A percentile compares a stretch with the other conserved stretches of the same genome.
Conservation (phyloP, 768 basidiomycete species). For the Leccinum variicolor region DNA sequence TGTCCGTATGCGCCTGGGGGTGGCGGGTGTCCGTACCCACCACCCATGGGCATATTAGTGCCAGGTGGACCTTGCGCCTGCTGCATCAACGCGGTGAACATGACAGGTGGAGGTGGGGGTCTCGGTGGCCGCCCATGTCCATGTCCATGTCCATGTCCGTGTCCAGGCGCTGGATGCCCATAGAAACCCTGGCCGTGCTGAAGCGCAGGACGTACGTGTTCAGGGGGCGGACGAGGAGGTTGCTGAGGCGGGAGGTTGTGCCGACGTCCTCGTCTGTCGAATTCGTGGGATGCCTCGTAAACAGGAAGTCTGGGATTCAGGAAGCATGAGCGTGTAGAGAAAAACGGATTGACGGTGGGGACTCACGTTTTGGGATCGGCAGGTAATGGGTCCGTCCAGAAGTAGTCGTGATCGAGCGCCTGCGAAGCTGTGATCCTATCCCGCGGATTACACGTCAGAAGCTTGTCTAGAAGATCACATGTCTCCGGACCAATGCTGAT, state of each 20-base stretch:
- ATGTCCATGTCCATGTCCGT: constrained; percentile 26
- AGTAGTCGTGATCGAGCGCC: constrained; percentile 91
- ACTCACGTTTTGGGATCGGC: constrained; percentile 79
- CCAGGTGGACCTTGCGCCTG: constrained; percentile 14
- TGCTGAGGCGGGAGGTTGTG: constrained; percentile 31
- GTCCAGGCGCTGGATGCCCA: constrained; percentile 32
- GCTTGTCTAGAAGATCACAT: constrained; percentile 75
- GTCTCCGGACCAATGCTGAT: constrained; percentile 69
- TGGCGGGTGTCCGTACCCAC: constrained; percentile 12
- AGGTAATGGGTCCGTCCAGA: constrained; percentile 88
- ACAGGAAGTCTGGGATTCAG: constrained; percentile 51
- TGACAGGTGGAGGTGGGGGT: constrained; percentile 14
- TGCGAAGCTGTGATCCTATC: constrained; percentile 80
- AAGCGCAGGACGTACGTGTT: constrained; percentile 33
- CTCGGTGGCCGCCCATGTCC: constrained; percentile 32
- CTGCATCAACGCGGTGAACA: constrained; percentile 32
- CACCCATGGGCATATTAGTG: constrained; percentile 1
- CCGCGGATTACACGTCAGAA: constrained; percentile 80
- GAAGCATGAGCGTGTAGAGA: not conserved
- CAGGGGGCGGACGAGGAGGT: constrained; percentile 26
- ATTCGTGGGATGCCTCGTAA: constrained; percentile 83
- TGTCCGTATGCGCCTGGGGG: constrained; percentile 14
- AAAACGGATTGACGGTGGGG: not conserved
- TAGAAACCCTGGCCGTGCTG: constrained; percentile 28
- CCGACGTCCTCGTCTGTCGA: constrained; percentile 69